Evolutionary conservation across 2,329 filamentous ascomycete genomes (phyloP).

Genomic region (Ascomycota sp.): DNA sequence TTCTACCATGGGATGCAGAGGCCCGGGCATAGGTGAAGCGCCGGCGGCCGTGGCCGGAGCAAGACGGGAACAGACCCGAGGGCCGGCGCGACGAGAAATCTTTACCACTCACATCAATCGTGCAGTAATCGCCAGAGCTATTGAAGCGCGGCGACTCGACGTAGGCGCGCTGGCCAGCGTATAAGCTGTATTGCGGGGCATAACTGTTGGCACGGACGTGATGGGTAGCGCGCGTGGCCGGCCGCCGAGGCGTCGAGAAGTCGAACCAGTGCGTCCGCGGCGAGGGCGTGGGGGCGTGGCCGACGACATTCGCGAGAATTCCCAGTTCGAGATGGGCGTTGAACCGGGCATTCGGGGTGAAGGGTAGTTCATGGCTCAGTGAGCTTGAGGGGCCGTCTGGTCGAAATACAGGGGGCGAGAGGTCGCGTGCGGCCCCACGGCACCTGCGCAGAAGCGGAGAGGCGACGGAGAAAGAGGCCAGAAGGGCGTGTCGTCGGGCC

Average conservation of each 20-base stretch:
- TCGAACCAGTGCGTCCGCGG: slow-evolving; percentile 31
- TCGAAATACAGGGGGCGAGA: too few species aligned
- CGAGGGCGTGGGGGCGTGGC: slow-evolving; percentile 36
- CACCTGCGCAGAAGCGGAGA: neutral
- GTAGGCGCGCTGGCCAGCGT: slow-evolving; percentile 24
- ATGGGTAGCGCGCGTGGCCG: slow-evolving; percentile 27
- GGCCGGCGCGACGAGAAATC: slow-evolving; percentile 24
- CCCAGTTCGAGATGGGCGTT: slow-evolving; percentile 29
- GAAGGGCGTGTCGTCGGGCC: too few species aligned
- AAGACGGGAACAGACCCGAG: slow-evolving; percentile 12
- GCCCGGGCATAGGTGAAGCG: slow-evolving; percentile 38
- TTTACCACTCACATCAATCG: slow-evolving; percentile 44
- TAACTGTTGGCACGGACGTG: slow-evolving; percentile 17
- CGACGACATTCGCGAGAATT: slow-evolving; percentile 30
- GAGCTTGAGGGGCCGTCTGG: too few species aligned
- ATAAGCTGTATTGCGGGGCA: slow-evolving; percentile 13
- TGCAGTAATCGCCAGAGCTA: slow-evolving; percentile 41
- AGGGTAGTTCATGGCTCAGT: slow-evolving; percentile 18
- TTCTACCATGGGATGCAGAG: slow-evolving; percentile 37
- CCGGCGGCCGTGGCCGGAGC: slow-evolving; percentile 29
- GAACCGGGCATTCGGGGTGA: slow-evolving; percentile 22
- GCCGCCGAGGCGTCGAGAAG: slow-evolving; percentile 26
- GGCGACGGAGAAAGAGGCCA: neutral
- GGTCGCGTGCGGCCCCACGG: too few species aligned
- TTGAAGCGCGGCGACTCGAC: slow-evolving; percentile 40